Percentiles rank a stretch among this genome's conserved stretches.
These are phyloP conservation scores for Spencermartinsiella ligniputridi DNA, from an alignment of 1,139 yeast genomes.

Conservation along the genomic window DNA sequence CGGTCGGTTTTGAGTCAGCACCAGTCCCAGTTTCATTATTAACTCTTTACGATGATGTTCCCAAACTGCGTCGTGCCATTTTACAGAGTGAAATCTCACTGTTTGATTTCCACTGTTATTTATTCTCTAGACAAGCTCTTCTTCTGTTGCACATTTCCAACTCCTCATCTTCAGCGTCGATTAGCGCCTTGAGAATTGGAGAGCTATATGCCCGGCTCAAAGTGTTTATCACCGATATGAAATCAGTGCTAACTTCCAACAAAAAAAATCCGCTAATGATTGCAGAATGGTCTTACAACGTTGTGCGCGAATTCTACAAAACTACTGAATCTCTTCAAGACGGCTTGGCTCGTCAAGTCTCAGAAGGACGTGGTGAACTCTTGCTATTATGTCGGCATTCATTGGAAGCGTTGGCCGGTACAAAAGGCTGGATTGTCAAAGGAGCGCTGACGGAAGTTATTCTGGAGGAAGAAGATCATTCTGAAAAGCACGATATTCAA, in stretches of 20 bases:
- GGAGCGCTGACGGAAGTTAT: slow-evolving; percentile 42
- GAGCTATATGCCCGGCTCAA: slow-evolving; percentile 34
- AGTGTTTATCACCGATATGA: slow-evolving; percentile 41
- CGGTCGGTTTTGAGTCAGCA: slow-evolving; percentile 30
- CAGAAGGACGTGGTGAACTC: slow-evolving; percentile 38
- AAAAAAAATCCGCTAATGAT: slow-evolving; percentile 24
- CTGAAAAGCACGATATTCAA: slow-evolving; percentile 16
- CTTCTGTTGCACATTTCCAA: slow-evolving; percentile 32
- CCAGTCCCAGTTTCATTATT: slow-evolving; percentile 8
- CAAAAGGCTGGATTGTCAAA: slow-evolving; percentile 36
- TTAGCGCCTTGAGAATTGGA: slow-evolving; percentile 32
- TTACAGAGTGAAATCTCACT: slow-evolving; percentile 36
- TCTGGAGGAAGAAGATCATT: slow-evolving; percentile 22
- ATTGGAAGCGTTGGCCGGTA: slow-evolving; percentile 32
- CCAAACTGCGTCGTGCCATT: slow-evolving; percentile 32
- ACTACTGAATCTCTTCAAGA: slow-evolving; percentile 26
- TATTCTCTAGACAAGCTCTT: slow-evolving; percentile 40
- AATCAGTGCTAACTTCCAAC: slow-evolving; percentile 27
- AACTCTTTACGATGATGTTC: slow-evolving; percentile 18
- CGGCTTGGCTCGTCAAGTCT: slow-evolving; percentile 30
- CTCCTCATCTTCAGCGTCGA: slow-evolving; percentile 36
- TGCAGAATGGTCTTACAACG: slow-evolving; percentile 35
- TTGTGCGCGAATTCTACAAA: slow-evolving; percentile 31
- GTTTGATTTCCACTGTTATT: slow-evolving; percentile 40
- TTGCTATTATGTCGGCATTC: slow-evolving; percentile 34